A percentile compares a stretch with the other conserved stretches of the same genome.
phyloP scores from a whole-genome alignment of 805 yeast species.

The Brettanomyces bruxellensis region DNA sequence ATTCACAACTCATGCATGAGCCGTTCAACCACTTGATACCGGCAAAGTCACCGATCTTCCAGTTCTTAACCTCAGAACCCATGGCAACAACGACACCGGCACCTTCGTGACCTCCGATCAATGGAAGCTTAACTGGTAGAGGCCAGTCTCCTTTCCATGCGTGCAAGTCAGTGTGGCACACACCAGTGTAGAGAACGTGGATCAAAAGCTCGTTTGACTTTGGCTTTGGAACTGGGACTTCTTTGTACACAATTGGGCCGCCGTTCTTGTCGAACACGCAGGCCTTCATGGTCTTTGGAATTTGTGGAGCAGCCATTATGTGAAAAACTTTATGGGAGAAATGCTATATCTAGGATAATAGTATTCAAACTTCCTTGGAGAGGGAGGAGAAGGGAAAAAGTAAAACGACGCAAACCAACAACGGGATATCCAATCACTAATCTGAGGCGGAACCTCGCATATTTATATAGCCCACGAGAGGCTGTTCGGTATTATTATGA shows the following conservation, averaged over 20 bases:
- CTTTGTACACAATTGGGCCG: conserved; percentile 4
- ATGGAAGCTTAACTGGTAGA: conserved; percentile 10
- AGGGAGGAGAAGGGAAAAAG: not conserved
- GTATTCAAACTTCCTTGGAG: conserved; percentile 22
- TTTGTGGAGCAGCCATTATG: too few relatives aligned
- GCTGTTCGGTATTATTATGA: too few relatives aligned
- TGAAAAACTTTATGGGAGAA: conserved; percentile 23
- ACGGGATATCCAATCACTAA: too few relatives aligned
- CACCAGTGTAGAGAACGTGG: conserved; percentile 3
- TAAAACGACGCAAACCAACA: not conserved
- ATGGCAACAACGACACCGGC: conserved; percentile 5
- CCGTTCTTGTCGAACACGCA: conserved; percentile 3
- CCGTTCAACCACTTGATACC: conserved; percentile 44
- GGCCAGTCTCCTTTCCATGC: conserved; percentile 36
- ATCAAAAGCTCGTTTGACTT: conserved; percentile 3
- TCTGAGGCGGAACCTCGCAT: too few relatives aligned
- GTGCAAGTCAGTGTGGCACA: conserved; percentile 4
- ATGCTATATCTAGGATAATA: conserved; percentile 26
- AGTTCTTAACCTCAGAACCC: conserved; percentile 5
- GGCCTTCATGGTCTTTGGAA: conserved; percentile 1
- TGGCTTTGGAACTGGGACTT: conserved; percentile 3
- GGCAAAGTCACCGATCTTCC: conserved; percentile 48
- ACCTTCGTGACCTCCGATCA: conserved; percentile 5
- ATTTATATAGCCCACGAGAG: too few relatives aligned
- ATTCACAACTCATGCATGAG: conserved; percentile 4